Conservation (phyloP, 1,139 yeast species). For the Geotrichum macrosporum region DNA sequence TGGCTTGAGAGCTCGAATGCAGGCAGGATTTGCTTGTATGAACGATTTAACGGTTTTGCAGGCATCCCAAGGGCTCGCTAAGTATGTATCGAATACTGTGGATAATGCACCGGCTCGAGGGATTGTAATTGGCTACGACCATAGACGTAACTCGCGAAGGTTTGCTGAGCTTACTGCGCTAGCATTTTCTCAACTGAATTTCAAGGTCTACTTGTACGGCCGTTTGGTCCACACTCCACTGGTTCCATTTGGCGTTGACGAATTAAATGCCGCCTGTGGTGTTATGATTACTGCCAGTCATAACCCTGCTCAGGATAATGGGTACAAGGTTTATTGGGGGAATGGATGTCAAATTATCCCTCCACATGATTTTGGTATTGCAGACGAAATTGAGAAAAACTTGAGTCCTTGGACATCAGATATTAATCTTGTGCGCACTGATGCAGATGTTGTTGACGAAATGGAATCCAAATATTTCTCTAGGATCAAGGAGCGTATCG, state of each 20-base stretch:
- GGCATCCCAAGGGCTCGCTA: conserved; percentile 87
- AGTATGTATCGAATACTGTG: conserved; percentile 46
- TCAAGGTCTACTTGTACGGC: conserved; percentile 62
- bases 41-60: conserved; percentile 85
- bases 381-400: conserved; percentile 56
- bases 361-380: conserved; percentile 77
- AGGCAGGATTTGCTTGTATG: conserved; percentile 85
- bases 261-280: conserved; percentile 64
- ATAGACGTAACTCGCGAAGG: conserved; percentile 70
- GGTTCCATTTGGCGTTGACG: conserved; percentile 82
- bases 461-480: conserved; percentile 28
- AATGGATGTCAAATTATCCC: conserved; percentile 97
- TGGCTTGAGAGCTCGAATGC: conserved; percentile 82
- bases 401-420: conserved; percentile 53
- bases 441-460: conserved; percentile 19
- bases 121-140: conserved; percentile 88
- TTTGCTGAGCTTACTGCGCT: conserved; percentile 79
- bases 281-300: conserved; percentile 97
- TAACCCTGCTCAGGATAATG: conserved; percentile 90
- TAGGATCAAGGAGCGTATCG: conserved; percentile 21
- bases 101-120: conserved; percentile 39
- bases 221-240: conserved; percentile 79
- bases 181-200: conserved; percentile 64
- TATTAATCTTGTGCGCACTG: conserved; percentile 17
- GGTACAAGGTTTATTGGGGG: conserved; percentile 88